phyloP scores from a whole-genome alignment of 139 green algal genomes.

The Chlorella sp. region DNA sequence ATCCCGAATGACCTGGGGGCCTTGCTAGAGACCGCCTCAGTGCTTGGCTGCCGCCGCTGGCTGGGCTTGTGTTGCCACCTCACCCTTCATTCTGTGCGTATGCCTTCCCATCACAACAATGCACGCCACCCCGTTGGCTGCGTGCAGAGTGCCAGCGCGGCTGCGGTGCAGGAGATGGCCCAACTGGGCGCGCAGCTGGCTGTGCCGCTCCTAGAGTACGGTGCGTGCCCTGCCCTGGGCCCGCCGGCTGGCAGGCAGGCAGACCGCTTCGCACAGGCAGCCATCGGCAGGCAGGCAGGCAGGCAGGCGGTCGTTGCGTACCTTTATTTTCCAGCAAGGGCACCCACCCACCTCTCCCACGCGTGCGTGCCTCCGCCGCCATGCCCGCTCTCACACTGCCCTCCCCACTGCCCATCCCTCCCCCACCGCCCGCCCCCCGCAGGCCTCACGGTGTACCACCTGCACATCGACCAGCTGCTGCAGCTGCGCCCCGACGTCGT shows the following conservation, averaged over 20 bases:
- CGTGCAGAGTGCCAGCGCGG: conserved; percentile 41
- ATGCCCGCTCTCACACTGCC: background rate
- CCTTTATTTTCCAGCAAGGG: too few species aligned
- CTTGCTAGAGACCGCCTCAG: too few species aligned
- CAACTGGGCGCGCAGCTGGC: conserved; percentile 45
- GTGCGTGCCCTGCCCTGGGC: background rate
- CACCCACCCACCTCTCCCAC: background rate
- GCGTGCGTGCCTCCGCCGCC: background rate
- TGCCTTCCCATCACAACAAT: background rate
- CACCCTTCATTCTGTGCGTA: too few species aligned
- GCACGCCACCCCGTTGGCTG: background rate
- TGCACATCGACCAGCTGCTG: conserved; percentile 46
- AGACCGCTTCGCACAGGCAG: too few species aligned
- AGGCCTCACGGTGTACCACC: conserved; percentile 53
- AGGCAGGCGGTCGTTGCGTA: too few species aligned
- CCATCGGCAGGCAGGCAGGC: too few species aligned
- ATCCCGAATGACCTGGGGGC: too few species aligned
- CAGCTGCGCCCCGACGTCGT: conserved; percentile 65
- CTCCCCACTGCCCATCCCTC: background rate
- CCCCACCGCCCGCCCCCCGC: background rate
- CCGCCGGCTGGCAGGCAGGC: background rate
- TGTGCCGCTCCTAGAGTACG: conserved; percentile 57
- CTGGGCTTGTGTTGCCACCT: too few species aligned
- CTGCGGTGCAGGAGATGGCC: conserved; percentile 46
- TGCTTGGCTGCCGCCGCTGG: too few species aligned